Evolutionary conservation across 2,329 filamentous ascomycete species (phyloP), one percentile per base, ranked within the genome.

Genomic region (Paraphoma sp.): DNA sequence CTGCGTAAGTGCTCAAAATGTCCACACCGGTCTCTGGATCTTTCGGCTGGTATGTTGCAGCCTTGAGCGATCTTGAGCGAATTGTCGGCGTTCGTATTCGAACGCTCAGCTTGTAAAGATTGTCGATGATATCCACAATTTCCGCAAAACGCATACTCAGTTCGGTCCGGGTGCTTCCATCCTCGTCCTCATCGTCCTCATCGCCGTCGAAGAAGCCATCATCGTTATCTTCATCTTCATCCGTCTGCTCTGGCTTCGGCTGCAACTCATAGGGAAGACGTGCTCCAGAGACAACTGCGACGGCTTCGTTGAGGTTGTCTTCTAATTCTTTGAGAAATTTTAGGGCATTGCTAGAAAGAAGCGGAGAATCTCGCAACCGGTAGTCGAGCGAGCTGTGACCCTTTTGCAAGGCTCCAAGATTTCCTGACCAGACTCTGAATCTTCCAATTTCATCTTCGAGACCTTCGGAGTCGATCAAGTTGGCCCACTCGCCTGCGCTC

Each of bases 361-460:
- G 58, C 4, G 74, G 73, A 8, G 72, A 72, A 43, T 75, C 75
- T 30, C 74, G 74, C 9, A 77, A 60, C 14, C 75, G 71, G 51
- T 77, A 76, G 49, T 77, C 75, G 4, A 76, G 54, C 17, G 68
- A 73, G 45, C 70, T 72, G 47, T 76, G 75, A 5, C 75, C 74
- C 60, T 75, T 76, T 29, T 75, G 72, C 18, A 76, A 51, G 17
- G 72, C 74, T 4, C 73, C 74, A 3, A 76, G 54, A 50, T 76
- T 76, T 6, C 75, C 65, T 11, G 65, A 66, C 74, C 73, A 77
- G 0, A 76, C 73, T 38, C 73, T 63, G 40, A 76, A 73, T 45
- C 73, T 68, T n/a, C 74, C 73, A 41, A 74, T 64, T 47, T 77
- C 75, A 51, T 77, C 75, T 36, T 73, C 66, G 12, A 77, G 66